phyloP scores from a whole-genome alignment of 495 filamentous ascomycete genomes.

The Hypoxylon perforatum region DNA sequence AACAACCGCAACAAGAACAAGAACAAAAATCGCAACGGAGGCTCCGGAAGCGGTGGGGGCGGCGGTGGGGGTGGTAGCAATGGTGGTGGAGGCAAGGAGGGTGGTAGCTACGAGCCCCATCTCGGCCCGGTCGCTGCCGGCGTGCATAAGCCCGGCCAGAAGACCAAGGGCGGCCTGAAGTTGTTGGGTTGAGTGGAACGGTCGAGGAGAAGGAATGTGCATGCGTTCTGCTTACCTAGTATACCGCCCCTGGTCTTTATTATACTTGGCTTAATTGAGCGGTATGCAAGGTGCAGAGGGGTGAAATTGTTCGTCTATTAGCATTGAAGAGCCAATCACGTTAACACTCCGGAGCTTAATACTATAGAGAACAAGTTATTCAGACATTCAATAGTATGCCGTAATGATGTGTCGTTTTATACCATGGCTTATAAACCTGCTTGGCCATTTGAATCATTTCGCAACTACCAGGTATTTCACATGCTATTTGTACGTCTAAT shows the following conservation, averaged over 20 bases:
- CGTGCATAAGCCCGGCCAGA: conserved; percentile 79
- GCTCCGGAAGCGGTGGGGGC: conserved; percentile 6
- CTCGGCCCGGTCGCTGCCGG: conserved; percentile 67
- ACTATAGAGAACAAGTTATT: neutral
- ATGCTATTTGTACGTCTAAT: neutral
- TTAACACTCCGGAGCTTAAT: conserved; percentile 3
- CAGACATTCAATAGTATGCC: neutral
- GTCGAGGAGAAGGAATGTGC: neutral
- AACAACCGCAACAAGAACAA: conserved; percentile 50
- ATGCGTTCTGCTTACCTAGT: neutral
- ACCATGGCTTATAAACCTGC: too few species aligned
- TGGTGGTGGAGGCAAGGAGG: conserved; percentile 36
- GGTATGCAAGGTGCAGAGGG: conserved; percentile 10
- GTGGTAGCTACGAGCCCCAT: conserved; percentile 55
- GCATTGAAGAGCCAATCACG: neutral
- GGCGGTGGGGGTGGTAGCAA: conserved; percentile 44
- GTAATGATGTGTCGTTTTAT: neutral
- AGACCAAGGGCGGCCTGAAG: conserved; percentile 82
- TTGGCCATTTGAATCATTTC: neutral
- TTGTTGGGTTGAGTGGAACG: conserved; percentile 81
- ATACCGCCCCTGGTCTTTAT: conserved; percentile 3
- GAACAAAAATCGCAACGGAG: conserved; percentile 43
- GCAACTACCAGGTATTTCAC: neutral
- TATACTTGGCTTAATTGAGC: conserved; percentile 1
- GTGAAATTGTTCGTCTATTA: neutral